Base-by-base conservation (phyloP, 2,329 filamentous ascomycete genomes). In the Orbilia blumenaviensis region DNA sequence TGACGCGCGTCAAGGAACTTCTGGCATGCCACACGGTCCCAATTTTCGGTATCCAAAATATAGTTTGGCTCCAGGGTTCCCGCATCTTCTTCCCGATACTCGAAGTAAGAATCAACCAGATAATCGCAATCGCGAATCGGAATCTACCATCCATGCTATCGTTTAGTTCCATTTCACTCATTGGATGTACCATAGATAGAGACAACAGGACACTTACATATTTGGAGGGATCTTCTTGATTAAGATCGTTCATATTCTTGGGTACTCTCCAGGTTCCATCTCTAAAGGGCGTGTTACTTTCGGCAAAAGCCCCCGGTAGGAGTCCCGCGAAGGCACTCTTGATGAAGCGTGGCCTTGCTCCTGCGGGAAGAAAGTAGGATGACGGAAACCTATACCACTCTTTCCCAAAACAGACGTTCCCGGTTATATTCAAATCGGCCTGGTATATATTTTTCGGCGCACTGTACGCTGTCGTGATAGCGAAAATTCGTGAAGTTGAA, bases 351-450 rank as follows among this genome's bases (percentile, higher is more conserved):
- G 92, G 91, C 78, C 88, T 90, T 85, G 95, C 92, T 58, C 89
- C 88, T n/a, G 89, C 85, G 0, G 95, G 94, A 2, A 99, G 86
- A 82, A 95, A 93, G 84, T 93, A 98, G 0, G 94, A 96, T 0
- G 92, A 94, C 0, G 95, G 94, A 81, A 97, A 98, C 36, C 95
- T 92, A 83, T 99, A 97, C 95, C 95, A 99, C 82, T 99, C 95
- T 82, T 98, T 99, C 27, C 92, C 93, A 41, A 97, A 88, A 82
- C 95, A 99, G 1, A 99, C 88, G 16, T 78, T 80, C 2, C 80
- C 80, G 3, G 42, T 64, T 3, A 78, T 63, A 21, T 78, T 66
- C 6, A 50, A 2, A 3, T 72, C 52, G 14, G 77, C 27, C 9
- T 21, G 63, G 21, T 88, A 86, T 66, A 90, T 86, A 54, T 88